phyloP scores from a whole-genome alignment of 805 yeast species.

The Yamadazyma philogaea region DNA sequence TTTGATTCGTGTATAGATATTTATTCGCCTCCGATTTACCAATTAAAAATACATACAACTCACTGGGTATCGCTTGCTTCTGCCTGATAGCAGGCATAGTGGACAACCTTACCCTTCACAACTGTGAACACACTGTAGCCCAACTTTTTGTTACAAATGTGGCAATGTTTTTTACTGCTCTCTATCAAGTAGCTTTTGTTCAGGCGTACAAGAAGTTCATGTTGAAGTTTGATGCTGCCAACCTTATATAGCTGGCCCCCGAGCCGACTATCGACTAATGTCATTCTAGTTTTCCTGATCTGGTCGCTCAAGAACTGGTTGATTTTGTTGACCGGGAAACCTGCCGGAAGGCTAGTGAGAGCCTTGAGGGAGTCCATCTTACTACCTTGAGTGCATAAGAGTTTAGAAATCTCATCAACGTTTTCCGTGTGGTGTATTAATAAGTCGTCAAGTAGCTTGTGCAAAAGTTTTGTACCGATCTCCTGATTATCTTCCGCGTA shows the following conservation, averaged over 20 bases:
- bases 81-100: constrained; percentile 50
- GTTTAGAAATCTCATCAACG: constrained; percentile 35
- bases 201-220: constrained; percentile 37
- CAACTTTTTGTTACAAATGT: constrained; percentile 54
- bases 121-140: constrained; percentile 54
- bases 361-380: constrained; percentile 46
- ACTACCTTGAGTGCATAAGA: constrained; percentile 45
- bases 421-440: constrained; percentile 38
- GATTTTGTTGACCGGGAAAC: constrained; percentile 45
- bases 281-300: constrained; percentile 39
- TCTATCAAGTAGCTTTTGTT: constrained; percentile 36
- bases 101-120: constrained; percentile 46
- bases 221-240: constrained; percentile 47
- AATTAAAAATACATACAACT: background rate
- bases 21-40: background rate
- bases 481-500: constrained; percentile 30
- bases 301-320: constrained; percentile 43
- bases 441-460: constrained; percentile 47
- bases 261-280: constrained; percentile 39
- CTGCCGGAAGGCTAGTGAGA: constrained; percentile 49
- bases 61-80: background rate
- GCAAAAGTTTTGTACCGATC: constrained; percentile 47
- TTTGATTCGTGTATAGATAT: background rate
- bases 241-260: constrained; percentile 52
- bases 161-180: constrained; percentile 46